Conservation (phyloP, 148 eudicot genomes). For the Rhododendron mucronatum region DNA sequence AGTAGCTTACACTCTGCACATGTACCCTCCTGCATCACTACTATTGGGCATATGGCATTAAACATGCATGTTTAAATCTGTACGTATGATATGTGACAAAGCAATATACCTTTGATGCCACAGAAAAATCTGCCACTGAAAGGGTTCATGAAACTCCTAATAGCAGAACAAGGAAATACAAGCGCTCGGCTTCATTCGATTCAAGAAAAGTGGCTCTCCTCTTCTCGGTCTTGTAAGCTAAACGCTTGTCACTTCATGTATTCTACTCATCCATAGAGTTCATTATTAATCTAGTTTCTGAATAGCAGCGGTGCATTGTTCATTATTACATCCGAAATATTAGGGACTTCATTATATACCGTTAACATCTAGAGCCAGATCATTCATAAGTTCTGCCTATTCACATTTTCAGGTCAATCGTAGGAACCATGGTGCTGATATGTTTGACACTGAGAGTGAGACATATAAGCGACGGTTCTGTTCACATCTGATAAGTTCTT, state of each 20-base stretch:
- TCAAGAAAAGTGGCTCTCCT: constrained; percentile 75
- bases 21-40: not conserved
- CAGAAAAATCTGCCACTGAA: constrained; percentile 56
- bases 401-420: constrained; percentile 59
- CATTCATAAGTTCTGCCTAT: not conserved
- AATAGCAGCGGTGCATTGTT: not conserved
- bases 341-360: not conserved
- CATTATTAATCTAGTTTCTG: not conserved
- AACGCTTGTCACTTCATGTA: not conserved
- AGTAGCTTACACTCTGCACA: not conserved
- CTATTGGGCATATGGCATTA: not conserved
- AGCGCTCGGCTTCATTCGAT: constrained; percentile 64
- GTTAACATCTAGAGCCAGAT: not conserved
- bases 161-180: constrained; percentile 69
- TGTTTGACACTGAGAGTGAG: constrained; percentile 69
- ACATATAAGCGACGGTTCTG: constrained; percentile 44
- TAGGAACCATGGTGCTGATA: constrained; percentile 77
- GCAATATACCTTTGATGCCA: not conserved
- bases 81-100: not conserved
- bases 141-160: constrained; percentile 44
- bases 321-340: not conserved
- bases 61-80: not conserved
- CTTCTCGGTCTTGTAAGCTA: constrained; percentile 78
- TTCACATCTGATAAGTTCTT: constrained; percentile 15
- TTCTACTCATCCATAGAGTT: not conserved